Conservation (phyloP, 106 monocot species). For the Triglochin maritima region DNA sequence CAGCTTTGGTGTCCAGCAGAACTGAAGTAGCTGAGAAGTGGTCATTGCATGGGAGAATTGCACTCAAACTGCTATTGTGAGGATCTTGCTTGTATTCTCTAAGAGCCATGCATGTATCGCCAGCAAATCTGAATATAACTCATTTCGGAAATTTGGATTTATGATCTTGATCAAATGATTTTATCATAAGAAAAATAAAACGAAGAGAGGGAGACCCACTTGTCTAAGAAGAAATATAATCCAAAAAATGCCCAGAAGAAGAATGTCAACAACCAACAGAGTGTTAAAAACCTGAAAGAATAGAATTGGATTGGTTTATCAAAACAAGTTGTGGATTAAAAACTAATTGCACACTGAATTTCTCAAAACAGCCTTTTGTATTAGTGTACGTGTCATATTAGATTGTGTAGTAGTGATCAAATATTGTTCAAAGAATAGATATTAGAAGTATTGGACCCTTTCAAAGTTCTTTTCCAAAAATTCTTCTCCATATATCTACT, state of each 20-base stretch:
- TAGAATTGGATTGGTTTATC: neutral
- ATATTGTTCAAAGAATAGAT: too few relatives aligned
- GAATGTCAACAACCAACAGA: slow-evolving; percentile 68
- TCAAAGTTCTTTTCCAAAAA: too few relatives aligned
- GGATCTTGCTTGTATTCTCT: slow-evolving; percentile 60
- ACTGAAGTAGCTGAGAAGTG: slow-evolving; percentile 24
- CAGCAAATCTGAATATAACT: slow-evolving; percentile 44
- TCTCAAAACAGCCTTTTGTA: too few relatives aligned
- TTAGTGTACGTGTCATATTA: too few relatives aligned
- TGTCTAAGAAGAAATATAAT: slow-evolving; percentile 69
- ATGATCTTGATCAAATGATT: neutral
- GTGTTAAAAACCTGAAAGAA: slow-evolving; percentile 36
- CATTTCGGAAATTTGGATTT: neutral
- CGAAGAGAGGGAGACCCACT: slow-evolving; percentile 33
- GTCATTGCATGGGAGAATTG: slow-evolving; percentile 63
- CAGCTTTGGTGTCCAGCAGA: slow-evolving; percentile 37
- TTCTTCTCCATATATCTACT: too few relatives aligned
- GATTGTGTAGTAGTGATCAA: too few relatives aligned
- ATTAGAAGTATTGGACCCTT: too few relatives aligned
- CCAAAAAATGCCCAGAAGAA: slow-evolving; percentile 76
- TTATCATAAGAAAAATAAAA: neutral
- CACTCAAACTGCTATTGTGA: slow-evolving; percentile 49
- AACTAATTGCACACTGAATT: too few relatives aligned
- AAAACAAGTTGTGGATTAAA: too few relatives aligned
- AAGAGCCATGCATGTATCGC: slow-evolving; percentile 69